These are phyloP conservation scores for Colletotrichum destructivum DNA, from an alignment of 2,329 filamentous ascomycete genomes.

Conservation along the genomic window DNA sequence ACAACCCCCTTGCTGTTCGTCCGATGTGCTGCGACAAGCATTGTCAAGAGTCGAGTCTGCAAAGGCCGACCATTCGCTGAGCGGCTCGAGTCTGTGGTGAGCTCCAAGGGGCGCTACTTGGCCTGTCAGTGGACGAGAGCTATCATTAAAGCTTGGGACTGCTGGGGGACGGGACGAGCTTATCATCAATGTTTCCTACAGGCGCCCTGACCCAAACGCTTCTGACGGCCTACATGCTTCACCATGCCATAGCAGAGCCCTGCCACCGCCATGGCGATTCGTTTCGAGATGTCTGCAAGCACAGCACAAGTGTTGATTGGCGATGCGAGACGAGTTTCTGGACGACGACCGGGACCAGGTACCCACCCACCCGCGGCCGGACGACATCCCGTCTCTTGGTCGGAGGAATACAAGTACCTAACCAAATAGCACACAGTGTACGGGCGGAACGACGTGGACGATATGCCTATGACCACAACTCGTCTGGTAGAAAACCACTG, in stretches of 20 bases:
- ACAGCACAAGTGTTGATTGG: constrained; percentile 17
- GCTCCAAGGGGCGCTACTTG: constrained; percentile 8
- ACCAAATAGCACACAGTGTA: constrained; percentile 18
- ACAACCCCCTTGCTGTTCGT: constrained; percentile 37
- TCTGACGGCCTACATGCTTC: constrained; percentile 41
- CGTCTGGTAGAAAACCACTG: constrained; percentile 13
- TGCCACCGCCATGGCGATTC: constrained; percentile 27
- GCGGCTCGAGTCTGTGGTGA: constrained; percentile 27
- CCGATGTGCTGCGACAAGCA: constrained; percentile 42
- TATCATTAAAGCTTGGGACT: constrained; percentile 31
- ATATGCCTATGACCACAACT: constrained; percentile 8
- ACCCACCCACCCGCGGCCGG: constrained; percentile 6
- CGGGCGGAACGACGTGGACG: not conserved
- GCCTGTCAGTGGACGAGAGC: constrained; percentile 38
- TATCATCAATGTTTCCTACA: constrained; percentile 21
- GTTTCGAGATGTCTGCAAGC: constrained; percentile 31
- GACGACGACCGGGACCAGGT: constrained; percentile 29
- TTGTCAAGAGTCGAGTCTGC: constrained; percentile 27
- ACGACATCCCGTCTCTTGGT: constrained; percentile 23
- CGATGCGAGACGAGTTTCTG: constrained; percentile 27
- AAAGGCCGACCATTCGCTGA: constrained; percentile 21
- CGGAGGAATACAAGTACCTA: not conserved
- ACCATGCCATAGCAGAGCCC: constrained; percentile 36
- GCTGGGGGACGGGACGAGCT: constrained; percentile 35
- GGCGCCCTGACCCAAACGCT: constrained; percentile 36